A percentile compares a stretch with the other conserved stretches of the same genome.
Evolutionary conservation across 306 rosid genomes (phyloP).

Genomic region (Fagus crenata): DNA sequence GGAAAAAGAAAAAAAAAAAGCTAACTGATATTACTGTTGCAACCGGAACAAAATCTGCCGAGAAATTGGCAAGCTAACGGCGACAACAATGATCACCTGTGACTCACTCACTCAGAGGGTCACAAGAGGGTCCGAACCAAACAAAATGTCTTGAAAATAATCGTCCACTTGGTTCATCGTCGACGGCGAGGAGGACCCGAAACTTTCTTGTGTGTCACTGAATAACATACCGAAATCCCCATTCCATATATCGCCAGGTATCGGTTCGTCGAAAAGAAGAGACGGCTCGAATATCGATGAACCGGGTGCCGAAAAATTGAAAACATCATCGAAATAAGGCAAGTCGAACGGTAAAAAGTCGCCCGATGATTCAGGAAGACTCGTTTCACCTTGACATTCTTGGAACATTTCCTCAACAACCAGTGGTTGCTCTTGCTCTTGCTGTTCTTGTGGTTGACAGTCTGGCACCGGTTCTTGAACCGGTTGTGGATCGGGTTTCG

Average conservation of each 20-base stretch:
- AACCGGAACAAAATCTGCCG: constrained; percentile 63
- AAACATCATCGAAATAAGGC: constrained; percentile 47
- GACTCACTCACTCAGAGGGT: constrained; percentile 41
- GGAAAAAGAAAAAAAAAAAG: not conserved
- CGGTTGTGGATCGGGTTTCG: constrained; percentile 16
- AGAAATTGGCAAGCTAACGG: constrained; percentile 35
- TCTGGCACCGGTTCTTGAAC: not conserved
- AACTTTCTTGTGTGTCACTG: constrained; percentile 39
- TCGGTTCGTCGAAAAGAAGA: constrained; percentile 30
- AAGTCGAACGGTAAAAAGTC: constrained; percentile 39
- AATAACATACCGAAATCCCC: constrained; percentile 47
- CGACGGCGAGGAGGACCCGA: constrained; percentile 36
- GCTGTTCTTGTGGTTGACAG: not conserved
- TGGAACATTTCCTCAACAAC: not conserved
- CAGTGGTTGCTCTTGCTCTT: not conserved
- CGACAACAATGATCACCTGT: constrained; percentile 27
- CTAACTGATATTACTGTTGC: constrained; percentile 5
- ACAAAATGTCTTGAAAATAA: constrained; percentile 71
- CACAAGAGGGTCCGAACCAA: constrained; percentile 73
- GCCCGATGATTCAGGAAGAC: constrained; percentile 22
- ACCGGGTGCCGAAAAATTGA: constrained; percentile 45
- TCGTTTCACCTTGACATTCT: constrained; percentile 51
- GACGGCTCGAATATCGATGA: constrained; percentile 31
- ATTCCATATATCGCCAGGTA: constrained; percentile 20
- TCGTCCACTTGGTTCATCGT: constrained; percentile 58